Evolutionary conservation across 2,329 filamentous ascomycete species (phyloP).

Genomic region (Fusarium sp.): DNA sequence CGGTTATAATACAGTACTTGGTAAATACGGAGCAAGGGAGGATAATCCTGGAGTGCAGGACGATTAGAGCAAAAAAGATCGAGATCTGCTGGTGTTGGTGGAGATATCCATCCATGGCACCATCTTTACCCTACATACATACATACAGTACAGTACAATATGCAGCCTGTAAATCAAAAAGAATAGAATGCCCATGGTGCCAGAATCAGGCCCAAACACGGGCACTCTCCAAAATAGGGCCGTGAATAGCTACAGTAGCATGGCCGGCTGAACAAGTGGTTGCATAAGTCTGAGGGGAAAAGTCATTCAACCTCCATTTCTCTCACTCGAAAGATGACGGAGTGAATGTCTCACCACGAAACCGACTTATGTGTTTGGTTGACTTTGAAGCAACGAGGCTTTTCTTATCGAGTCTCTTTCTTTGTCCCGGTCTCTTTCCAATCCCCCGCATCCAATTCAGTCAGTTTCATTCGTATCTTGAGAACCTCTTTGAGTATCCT

Average conservation of each 20-base stretch:
- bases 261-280: conserved; percentile 16
- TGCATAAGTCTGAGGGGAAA: conserved; percentile 14
- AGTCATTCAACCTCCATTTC: neutral
- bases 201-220: neutral
- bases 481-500: neutral
- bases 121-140: conserved; percentile 21
- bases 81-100: conserved; percentile 28
- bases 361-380: conserved; percentile 1
- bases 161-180: conserved; percentile 10
- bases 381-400: conserved; percentile 1
- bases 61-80: conserved; percentile 27
- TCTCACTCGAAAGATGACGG: neutral
- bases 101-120: neutral
- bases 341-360: conserved; percentile 14
- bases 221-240: neutral
- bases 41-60: neutral
- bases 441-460: conserved; percentile 9
- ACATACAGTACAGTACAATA: neutral
- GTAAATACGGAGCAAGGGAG: neutral
- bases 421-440: conserved; percentile 1
- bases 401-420: neutral
- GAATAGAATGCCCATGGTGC: neutral
- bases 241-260: conserved; percentile 10
- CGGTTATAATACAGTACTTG: neutral
- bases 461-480: conserved; percentile 3